Evolutionary conservation across 805 yeast species (phyloP), one percentile per base, ranked within the genome.

Genomic region (Nadsonia fulvescens): DNA sequence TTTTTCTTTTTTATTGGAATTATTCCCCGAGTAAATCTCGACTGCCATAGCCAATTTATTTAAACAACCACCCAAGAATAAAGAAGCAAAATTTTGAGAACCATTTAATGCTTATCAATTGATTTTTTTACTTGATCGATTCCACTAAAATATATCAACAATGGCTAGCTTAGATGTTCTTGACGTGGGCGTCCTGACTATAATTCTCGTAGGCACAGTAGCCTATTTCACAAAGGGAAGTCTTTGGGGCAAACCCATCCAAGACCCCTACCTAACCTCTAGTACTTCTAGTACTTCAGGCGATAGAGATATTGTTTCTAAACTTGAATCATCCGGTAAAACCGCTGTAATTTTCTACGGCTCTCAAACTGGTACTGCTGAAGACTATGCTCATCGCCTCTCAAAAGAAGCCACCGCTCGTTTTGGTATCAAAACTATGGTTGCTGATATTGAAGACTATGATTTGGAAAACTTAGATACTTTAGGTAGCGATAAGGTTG

Each of bases 321-420:
- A 33, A 23, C 39, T 86, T 38, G 54, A 56, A 26, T 54, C 56
- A 19, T 70, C 70, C 40, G 61, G 65, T 34, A 83, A 86, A 53
- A 73, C 75, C 36, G 74, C 77, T 18, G 56, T 82, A 22, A 73
- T 89, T 3, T 63, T 89, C 33, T 89, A 64, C 47, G 96, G 93
- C 10, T 83, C 96, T 8, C 99, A 89, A 54, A 89, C 98, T 4
- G 98, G 98, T 36, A 89, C 98, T 10, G 93, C 96, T 22, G 98
- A 89, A 54, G 98, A 89, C 45, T 86, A 82, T 42, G 92, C 95
- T 11, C 66, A 74, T 39, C 78, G 86, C 46, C 71, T 82, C 39
- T 70, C 93, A 24, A 82, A 83, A 46, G 98, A 89, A 47, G 68
- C 86, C 41, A 68, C 70, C 39, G 59, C 91, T 14, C 66, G 74